Conservation (phyloP, 495 filamentous ascomycete genomes). For the Xylaria palmicola region DNA sequence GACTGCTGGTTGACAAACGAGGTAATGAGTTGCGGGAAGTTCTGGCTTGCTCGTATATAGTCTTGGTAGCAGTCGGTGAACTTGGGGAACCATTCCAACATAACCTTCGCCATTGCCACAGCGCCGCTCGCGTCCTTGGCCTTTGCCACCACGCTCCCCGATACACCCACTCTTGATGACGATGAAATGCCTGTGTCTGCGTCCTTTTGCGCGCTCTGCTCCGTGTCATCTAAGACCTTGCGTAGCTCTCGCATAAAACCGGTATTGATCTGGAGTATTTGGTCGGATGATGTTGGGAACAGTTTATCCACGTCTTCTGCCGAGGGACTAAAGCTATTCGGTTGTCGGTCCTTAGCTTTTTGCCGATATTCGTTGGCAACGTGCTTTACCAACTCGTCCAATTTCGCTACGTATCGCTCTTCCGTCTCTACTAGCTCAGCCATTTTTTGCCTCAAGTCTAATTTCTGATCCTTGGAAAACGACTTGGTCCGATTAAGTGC, state of each 20-base stretch:
- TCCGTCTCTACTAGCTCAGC: slow-evolving; percentile 91
- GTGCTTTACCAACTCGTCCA: slow-evolving; percentile 75
- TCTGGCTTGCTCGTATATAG: slow-evolving; percentile 82
- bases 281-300: slow-evolving; percentile 75
- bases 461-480: slow-evolving; percentile 78
- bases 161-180: slow-evolving; percentile 44
- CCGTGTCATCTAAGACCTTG: slow-evolving; percentile 75
- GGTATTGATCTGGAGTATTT: slow-evolving; percentile 76
- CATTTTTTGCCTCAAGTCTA: slow-evolving; percentile 82
- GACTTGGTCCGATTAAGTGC: slow-evolving; percentile 68
- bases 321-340: slow-evolving; percentile 68
- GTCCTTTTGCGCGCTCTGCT: slow-evolving; percentile 72
- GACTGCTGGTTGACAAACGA: slow-evolving; percentile 73
- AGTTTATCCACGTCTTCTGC: slow-evolving; percentile 69
- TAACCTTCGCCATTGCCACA: slow-evolving; percentile 68
- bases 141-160: slow-evolving; percentile 44
- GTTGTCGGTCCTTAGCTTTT: slow-evolving; percentile 57
- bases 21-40: slow-evolving; percentile 78
- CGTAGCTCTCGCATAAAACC: slow-evolving; percentile 74
- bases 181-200: slow-evolving; percentile 47
- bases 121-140: slow-evolving; percentile 70
- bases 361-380: slow-evolving; percentile 71
- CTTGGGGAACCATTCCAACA: slow-evolving; percentile 86
- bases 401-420: slow-evolving; percentile 83
- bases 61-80: slow-evolving; percentile 87